A percentile compares a stretch with the other conserved stretches of the same genome.
phyloP scores from a whole-genome alignment of 2,329 filamentous ascomycete species.

The Xylariales sp. region DNA sequence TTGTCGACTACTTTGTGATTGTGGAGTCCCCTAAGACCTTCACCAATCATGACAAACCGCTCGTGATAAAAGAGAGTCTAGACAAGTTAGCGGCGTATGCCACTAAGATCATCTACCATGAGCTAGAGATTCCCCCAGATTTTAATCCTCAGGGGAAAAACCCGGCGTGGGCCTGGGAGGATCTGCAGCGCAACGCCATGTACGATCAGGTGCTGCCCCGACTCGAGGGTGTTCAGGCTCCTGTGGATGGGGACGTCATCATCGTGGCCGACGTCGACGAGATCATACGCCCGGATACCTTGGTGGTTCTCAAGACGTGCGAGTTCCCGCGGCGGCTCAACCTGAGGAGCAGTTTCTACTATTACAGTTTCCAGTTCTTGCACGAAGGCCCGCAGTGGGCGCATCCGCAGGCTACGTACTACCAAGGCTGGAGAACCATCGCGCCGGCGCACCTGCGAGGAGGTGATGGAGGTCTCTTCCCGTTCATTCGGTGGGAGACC shows the following conservation, averaged over 20 bases:
- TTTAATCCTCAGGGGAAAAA: slow-evolving; percentile 30
- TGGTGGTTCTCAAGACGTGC: slow-evolving; percentile 45
- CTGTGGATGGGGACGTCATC: slow-evolving; percentile 48
- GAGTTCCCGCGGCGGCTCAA: slow-evolving; percentile 48
- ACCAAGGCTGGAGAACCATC: slow-evolving; percentile 44
- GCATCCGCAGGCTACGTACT: slow-evolving; percentile 58
- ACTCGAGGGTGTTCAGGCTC: slow-evolving; percentile 35
- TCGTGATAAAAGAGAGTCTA: slow-evolving; percentile 49
- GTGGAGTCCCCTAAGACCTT: slow-evolving; percentile 57
- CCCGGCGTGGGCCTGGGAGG: slow-evolving; percentile 43
- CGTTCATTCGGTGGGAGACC: slow-evolving; percentile 35
- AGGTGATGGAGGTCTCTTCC: slow-evolving; percentile 34
- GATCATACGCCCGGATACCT: slow-evolving; percentile 47
- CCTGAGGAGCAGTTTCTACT: slow-evolving; percentile 48
- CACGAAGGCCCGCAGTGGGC: slow-evolving; percentile 43
- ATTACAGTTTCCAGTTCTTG: slow-evolving; percentile 54
- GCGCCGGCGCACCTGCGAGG: slow-evolving; percentile 49
- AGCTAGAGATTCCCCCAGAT: slow-evolving; percentile 39
- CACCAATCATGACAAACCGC: slow-evolving; percentile 50
- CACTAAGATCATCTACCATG: slow-evolving; percentile 57
- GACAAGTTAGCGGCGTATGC: slow-evolving; percentile 46
- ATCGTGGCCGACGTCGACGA: slow-evolving; percentile 59
- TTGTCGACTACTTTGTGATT: slow-evolving; percentile 63
- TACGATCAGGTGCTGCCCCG: slow-evolving; percentile 49
- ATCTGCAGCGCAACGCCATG: slow-evolving; percentile 50